A percentile compares a stretch with the other conserved stretches of the same genome.
Conservation (phyloP, 2,329 filamentous ascomycete species). For the Pleurostoma richardsiae region DNA sequence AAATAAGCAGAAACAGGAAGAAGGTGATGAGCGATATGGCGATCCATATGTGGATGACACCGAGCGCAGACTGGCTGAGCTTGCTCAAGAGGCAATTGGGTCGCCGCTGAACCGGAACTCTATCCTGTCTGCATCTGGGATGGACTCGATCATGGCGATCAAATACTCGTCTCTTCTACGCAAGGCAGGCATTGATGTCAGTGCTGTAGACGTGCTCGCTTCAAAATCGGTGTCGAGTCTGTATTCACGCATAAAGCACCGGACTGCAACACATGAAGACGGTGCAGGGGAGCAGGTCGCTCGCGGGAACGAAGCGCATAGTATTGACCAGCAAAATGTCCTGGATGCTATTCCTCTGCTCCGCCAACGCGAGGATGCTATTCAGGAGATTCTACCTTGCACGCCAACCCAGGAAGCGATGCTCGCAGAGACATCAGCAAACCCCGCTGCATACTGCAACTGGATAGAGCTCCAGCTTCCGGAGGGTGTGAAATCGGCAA, state of each 20-base stretch:
- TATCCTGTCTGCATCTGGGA: constrained; percentile 23
- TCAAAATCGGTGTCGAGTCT: constrained; percentile 35
- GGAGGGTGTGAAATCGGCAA: constrained; percentile 19
- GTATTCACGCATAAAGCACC: constrained; percentile 7
- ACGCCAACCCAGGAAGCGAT: constrained; percentile 74
- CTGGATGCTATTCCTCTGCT: no score
- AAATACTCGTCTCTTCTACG: constrained; percentile 60
- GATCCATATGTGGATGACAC: constrained; percentile 16
- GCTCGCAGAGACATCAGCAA: constrained; percentile 65
- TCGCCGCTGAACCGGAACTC: constrained; percentile 17
- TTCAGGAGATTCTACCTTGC: constrained; percentile 52
- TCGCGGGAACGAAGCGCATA: no score
- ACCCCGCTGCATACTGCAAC: constrained; percentile 68
- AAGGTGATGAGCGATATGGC: no score
- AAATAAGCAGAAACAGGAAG: neutral
- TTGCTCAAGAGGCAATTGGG: constrained; percentile 20
- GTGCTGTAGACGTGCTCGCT: constrained; percentile 57
- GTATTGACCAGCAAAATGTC: no score
- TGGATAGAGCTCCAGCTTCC: constrained; percentile 62
- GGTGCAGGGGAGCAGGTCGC: no score
- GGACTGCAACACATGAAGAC: neutral
- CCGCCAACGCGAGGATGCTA: constrained; percentile 7
- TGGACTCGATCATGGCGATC: constrained; percentile 37
- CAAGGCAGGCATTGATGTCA: constrained; percentile 45
- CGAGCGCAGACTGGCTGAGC: constrained; percentile 26